Base-by-base conservation (phyloP, 345 rosid species). In the Iberis pinnata region DNA sequence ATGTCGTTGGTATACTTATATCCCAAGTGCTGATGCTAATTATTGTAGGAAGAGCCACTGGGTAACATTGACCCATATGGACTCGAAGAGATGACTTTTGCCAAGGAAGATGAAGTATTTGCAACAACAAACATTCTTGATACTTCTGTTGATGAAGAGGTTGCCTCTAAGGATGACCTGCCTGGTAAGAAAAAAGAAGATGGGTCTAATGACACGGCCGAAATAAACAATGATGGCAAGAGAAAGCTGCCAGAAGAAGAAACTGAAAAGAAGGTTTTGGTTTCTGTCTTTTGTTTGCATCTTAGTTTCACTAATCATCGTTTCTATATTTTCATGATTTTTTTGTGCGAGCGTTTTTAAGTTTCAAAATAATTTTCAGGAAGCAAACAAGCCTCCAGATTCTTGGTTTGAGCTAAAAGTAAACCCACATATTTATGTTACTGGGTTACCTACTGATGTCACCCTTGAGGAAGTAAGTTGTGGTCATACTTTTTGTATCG, bases 401-500 rank as follows among this genome's bases (percentile, higher is more conserved):
- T 68, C 84, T 55, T 93, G 99, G 99, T 93, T 93, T 72, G 94
- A 93, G 63, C 75, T 93, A 75, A 93, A 93, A 81, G 82, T 93
- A 27, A 93, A 93, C 72, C 86, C 97, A 1, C 88, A 93, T 80
- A 81, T 93, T 37, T 88, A 93, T 59, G 84, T 88, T 18, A 86
- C 77, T 68, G 99, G 99, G 56, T 75, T 93, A 78, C 99, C 99
- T 36, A 81, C 71, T 39, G 97, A 93, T 78, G 92, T 79, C 54
- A 80, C 90, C 16, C 37, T 69, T 7, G 97, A 86, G 66, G 97
- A 93, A 75, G 97, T 88, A 82, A 75, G 80, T 72, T 49, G 25
- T 53, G 19, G n/a, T 53, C 19, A 18, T 63, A 36, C 61, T 66
- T 65, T 12, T 20, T 24, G 4, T 17, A 44, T 17, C 31, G 11